Evolutionary conservation across 805 yeast species (phyloP).

Genomic region (Candida yuanshanica): DNA sequence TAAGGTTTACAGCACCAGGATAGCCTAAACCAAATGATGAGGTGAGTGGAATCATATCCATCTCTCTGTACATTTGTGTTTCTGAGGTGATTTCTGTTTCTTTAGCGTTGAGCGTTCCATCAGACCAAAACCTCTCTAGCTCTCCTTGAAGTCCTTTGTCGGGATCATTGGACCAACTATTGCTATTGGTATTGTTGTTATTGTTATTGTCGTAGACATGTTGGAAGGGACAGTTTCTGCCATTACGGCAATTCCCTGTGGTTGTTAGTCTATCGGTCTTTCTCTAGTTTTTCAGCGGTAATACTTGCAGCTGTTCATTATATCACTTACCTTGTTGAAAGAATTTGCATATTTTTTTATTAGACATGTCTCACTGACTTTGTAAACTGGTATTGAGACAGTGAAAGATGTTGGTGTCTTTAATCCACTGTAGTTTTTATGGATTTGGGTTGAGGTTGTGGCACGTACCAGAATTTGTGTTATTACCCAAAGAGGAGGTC

Average conservation of each 20-base stretch:
- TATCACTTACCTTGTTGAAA: conserved; percentile 33
- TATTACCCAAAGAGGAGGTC: too few relatives aligned
- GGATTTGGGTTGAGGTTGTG: too few relatives aligned
- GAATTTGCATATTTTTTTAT: conserved; percentile 36
- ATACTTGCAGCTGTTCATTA: too few relatives aligned
- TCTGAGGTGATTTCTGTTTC: conserved; percentile 25
- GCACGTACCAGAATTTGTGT: too few relatives aligned
- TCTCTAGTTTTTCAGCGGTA: neutral
- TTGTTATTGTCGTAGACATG: conserved; percentile 29
- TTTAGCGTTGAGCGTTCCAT: conserved; percentile 19
- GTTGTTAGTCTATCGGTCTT: neutral
- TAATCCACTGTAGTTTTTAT: too few relatives aligned
- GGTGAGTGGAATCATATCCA: conserved; percentile 28
- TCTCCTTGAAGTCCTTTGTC: conserved; percentile 7
- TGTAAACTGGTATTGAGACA: neutral
- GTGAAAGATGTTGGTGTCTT: too few relatives aligned
- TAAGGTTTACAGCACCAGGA: conserved; percentile 44
- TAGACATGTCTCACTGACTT: conserved; percentile 16
- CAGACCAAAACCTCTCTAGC: conserved; percentile 21
- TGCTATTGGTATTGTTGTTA: conserved; percentile 3
- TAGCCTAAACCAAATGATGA: conserved; percentile 42
- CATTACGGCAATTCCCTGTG: conserved; percentile 34
- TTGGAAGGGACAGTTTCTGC: conserved; percentile 37
- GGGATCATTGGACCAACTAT: conserved; percentile 1
- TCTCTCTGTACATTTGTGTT: conserved; percentile 10